Percentiles rank a stretch among this genome's conserved stretches.
phyloP scores from a whole-genome alignment of 352 stramenopile genomes.

The Globisporangium uncinulatum region DNA sequence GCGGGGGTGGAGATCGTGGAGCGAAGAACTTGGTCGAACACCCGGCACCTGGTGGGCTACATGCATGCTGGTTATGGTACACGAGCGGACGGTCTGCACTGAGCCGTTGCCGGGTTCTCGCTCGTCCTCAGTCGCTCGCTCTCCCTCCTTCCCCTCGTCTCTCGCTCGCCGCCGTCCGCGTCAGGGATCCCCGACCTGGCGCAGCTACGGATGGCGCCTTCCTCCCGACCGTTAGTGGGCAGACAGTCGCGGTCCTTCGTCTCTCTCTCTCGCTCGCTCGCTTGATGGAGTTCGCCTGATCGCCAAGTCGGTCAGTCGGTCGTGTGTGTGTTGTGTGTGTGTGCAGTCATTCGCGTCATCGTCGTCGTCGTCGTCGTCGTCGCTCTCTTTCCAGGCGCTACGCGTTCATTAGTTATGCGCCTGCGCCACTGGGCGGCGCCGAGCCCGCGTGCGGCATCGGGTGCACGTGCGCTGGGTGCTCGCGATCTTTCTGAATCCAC shows the following conservation, averaged over 20 bases:
- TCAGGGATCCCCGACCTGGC: no score
- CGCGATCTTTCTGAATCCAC: constrained; percentile 56
- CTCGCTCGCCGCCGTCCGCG: no score
- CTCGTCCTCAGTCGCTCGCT: neutral
- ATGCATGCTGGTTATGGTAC: constrained; percentile 6
- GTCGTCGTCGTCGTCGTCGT: neutral
- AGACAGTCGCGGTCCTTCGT: no score
- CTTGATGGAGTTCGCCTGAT: neutral
- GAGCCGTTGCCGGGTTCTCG: neutral
- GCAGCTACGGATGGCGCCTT: no score
- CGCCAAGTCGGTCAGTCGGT: neutral
- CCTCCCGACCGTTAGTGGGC: no score
- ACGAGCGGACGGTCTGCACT: no score
- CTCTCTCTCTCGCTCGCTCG: constrained; percentile 1
- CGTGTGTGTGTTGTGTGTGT: no score
- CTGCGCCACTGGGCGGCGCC: constrained; percentile 1
- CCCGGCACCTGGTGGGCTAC: no score
- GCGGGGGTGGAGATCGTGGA: neutral
- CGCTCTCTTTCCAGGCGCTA: no score
- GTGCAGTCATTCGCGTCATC: neutral
- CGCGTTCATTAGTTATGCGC: constrained; percentile 1
- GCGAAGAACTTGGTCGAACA: no score
- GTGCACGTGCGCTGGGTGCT: constrained; percentile 12
- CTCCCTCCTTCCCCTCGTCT: neutral
- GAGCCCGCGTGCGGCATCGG: constrained; percentile 6